Conservation (phyloP, 2,329 filamentous ascomycete species). For the Thyridium curvatum region DNA sequence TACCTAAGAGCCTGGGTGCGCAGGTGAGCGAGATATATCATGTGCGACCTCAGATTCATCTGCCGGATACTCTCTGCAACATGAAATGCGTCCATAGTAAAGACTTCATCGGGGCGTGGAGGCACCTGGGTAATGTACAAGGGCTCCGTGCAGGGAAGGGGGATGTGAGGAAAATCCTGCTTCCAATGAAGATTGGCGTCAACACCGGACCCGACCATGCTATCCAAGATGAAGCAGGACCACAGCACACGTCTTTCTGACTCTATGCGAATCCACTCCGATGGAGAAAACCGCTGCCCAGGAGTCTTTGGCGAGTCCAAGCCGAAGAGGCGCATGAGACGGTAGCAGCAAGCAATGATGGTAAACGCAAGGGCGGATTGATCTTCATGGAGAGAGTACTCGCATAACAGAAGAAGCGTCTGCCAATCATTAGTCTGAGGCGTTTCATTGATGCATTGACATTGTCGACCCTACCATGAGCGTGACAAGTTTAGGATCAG, state of each 20-base stretch:
- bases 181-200: constrained; percentile 3
- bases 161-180: background rate
- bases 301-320: background rate
- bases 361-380: constrained; percentile 1
- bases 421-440: background rate
- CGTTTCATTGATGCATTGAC: background rate
- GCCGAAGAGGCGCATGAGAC: constrained; percentile 2
- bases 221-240: constrained; percentile 6
- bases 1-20: background rate
- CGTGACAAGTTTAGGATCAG: background rate
- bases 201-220: constrained; percentile 6
- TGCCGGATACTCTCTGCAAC: background rate
- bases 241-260: constrained; percentile 3
- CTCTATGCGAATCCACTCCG: background rate
- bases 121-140: background rate
- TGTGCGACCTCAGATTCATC: background rate
- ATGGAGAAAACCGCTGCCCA: background rate
- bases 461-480: background rate
- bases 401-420: background rate
- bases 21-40: background rate
- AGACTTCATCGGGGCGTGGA: background rate
- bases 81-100: background rate
- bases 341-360: background rate
- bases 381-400: background rate
- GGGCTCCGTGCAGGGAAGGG: constrained; percentile 5